These are phyloP conservation scores for Volvariella surrecta DNA, from an alignment of 1,284 basidiomycete species.

Conservation along the genomic window DNA sequence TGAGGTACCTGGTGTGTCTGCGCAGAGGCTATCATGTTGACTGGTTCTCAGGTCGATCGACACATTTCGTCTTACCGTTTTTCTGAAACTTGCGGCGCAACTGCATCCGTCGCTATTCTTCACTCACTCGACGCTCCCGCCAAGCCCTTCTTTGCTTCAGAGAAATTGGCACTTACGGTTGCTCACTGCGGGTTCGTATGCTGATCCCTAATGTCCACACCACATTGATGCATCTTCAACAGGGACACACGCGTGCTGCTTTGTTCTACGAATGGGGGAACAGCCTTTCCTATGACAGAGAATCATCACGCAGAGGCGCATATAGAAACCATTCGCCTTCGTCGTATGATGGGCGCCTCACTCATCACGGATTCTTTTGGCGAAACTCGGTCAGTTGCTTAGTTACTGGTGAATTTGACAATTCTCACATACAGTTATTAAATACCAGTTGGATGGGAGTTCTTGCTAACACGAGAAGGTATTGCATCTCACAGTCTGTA, in stretches of 20 bases:
- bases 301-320: constrained; percentile 89
- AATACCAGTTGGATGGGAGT: constrained; percentile 97
- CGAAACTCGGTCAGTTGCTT: constrained; percentile 65
- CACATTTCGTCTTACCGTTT: constrained; percentile 51
- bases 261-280: constrained; percentile 66
- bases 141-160: constrained; percentile 71
- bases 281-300: constrained; percentile 78
- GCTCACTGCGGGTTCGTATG: constrained; percentile 80
- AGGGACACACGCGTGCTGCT: constrained; percentile 89
- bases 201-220: constrained; percentile 3
- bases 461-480: constrained; percentile 89
- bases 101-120: constrained; percentile 83
- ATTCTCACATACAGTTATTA: too few species aligned
- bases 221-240: constrained; percentile 6
- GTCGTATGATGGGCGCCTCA: constrained; percentile 85
- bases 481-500: constrained; percentile 15
- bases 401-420: too few species aligned
- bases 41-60: constrained; percentile 43
- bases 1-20: constrained; percentile 37
- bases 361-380: constrained; percentile 94
- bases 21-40: constrained; percentile 5
- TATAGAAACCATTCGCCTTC: constrained; percentile 77
- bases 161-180: constrained; percentile 71
- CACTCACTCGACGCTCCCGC: constrained; percentile 77
- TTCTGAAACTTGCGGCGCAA: constrained; percentile 73